A percentile compares a stretch with the other conserved stretches of the same genome.
Conservation (phyloP, 805 yeast species). For the Jamesozyma gamospora region DNA sequence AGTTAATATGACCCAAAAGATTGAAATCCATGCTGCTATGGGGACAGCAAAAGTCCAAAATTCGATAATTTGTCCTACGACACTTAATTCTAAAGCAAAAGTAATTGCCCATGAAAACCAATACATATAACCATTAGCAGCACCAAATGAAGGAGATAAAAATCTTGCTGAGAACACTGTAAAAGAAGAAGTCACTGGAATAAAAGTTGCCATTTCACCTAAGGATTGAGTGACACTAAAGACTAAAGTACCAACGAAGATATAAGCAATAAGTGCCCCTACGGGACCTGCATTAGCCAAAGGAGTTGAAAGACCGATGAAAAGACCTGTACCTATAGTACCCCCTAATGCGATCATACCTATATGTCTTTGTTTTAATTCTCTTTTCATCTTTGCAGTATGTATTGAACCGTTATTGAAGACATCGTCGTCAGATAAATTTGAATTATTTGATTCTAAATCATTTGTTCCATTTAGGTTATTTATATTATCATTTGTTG, state of each 20-base stretch:
- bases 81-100: conserved; percentile 62
- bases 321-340: conserved; percentile 70
- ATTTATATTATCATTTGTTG: neutral
- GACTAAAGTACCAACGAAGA: conserved; percentile 57
- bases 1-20: conserved; percentile 51
- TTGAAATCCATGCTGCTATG: conserved; percentile 59
- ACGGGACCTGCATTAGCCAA: conserved; percentile 58
- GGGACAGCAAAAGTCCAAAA: conserved; percentile 67
- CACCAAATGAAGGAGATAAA: conserved; percentile 62
- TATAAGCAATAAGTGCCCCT: conserved; percentile 50
- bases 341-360: conserved; percentile 75
- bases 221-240: conserved; percentile 59
- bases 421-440: neutral
- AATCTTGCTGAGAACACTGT: conserved; percentile 61
- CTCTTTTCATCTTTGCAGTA: conserved; percentile 44
- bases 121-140: conserved; percentile 62
- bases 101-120: conserved; percentile 76
- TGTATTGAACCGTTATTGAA: conserved; percentile 11
- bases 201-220: conserved; percentile 75
- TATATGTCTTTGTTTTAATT: conserved; percentile 55
- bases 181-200: conserved; percentile 59
- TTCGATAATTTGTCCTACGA: conserved; percentile 54
- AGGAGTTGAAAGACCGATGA: conserved; percentile 53
- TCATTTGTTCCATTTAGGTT: too few relatives aligned
- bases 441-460: too few relatives aligned